Conservation (phyloP, 306 rosid species). For the Corylus americana region DNA sequence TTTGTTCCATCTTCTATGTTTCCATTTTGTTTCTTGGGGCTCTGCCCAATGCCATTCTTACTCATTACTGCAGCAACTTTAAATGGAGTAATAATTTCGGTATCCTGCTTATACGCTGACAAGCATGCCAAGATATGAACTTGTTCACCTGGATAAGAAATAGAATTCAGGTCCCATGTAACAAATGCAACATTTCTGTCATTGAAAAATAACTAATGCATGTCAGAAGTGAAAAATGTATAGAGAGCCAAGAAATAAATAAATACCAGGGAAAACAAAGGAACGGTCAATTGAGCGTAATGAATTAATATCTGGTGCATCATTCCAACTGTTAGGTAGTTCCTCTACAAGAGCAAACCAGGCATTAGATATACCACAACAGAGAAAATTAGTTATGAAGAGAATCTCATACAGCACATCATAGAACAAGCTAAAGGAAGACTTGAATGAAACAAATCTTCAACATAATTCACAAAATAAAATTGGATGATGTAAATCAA, state of each 20-base stretch:
- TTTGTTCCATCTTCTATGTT: conserved; percentile 39
- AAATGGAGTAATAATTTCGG: conserved; percentile 72
- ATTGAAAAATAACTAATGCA: conserved; percentile 35
- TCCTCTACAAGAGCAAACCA: conserved; percentile 59
- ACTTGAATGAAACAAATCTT: neutral
- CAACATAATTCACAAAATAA: neutral
- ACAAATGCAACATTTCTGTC: conserved; percentile 18
- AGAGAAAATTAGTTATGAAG: conserved; percentile 12
- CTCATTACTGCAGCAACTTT: conserved; percentile 69
- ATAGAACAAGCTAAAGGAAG: conserved; percentile 11
- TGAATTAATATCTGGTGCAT: conserved; percentile 69
- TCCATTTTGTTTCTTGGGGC: conserved; percentile 56
- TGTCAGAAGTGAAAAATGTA: conserved; percentile 27
- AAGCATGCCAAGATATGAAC: conserved; percentile 91
- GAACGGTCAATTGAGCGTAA: conserved; percentile 68
- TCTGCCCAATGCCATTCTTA: conserved; percentile 61
- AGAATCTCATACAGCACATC: conserved; percentile 21
- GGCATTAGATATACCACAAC: conserved; percentile 26
- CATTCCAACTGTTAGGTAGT: conserved; percentile 79
- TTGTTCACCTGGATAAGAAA: conserved; percentile 81
- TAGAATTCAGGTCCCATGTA: conserved; percentile 47
- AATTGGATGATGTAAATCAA: conserved; percentile 5
- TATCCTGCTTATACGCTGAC: conserved; percentile 84
- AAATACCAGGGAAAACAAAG: conserved; percentile 89
- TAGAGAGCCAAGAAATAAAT: conserved; percentile 24